These are phyloP conservation scores for Thielaviopsis musarum DNA, from an alignment of 2,329 filamentous ascomycete genomes.

Conservation along the genomic window DNA sequence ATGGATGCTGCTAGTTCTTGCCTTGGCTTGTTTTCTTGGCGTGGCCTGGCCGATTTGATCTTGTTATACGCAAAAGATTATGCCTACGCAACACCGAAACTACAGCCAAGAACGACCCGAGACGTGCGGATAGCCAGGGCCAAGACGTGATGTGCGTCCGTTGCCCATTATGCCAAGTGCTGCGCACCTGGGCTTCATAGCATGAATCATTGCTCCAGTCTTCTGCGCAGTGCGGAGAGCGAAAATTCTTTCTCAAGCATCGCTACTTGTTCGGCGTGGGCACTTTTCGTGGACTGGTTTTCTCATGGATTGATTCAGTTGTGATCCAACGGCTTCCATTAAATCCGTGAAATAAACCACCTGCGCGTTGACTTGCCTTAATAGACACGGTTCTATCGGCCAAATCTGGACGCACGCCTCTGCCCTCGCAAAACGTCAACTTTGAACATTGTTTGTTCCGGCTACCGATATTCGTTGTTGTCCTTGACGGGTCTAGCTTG, in stretches of 20 bases:
- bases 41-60: background rate
- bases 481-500: background rate
- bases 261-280: background rate
- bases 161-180: background rate
- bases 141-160: background rate
- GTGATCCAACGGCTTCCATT: no score
- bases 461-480: background rate
- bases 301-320: no score
- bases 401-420: background rate
- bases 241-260: background rate
- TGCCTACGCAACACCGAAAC: background rate
- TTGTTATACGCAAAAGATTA: no score
- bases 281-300: no score
- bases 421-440: background rate
- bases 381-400: background rate
- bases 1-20: background rate
- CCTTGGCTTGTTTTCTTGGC: background rate
- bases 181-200: background rate
- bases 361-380: no score
- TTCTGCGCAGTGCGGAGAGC: background rate
- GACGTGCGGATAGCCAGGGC: background rate
- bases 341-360: no score
- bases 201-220: background rate
- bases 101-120: background rate
- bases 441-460: background rate